A percentile compares a stretch with the other conserved stretches of the same genome.
Evolutionary conservation across 257 asterid genomes (phyloP).

Genomic region (Fraxinus cuspidata): DNA sequence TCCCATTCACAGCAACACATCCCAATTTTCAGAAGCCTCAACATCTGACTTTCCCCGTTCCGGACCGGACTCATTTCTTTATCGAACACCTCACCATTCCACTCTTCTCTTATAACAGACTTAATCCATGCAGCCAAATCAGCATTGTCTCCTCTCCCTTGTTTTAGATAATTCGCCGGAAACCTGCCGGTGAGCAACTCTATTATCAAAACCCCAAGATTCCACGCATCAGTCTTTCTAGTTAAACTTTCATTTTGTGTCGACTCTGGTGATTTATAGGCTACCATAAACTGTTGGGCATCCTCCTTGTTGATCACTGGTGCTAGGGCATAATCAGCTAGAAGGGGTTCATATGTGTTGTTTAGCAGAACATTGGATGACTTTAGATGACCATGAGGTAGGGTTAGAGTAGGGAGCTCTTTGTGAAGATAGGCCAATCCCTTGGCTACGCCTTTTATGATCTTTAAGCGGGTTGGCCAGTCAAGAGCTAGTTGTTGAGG

Average conservation of each 20-base stretch:
- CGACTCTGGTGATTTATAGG: conserved; percentile 64
- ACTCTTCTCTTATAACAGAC: conserved; percentile 68
- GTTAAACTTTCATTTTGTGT: conserved; percentile 34
- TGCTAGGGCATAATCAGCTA: conserved; percentile 52
- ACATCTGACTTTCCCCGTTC: conserved; percentile 52
- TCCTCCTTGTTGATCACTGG: conserved; percentile 56
- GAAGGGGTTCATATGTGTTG: conserved; percentile 35
- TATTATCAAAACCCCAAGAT: conserved; percentile 63
- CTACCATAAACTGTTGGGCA: conserved; percentile 65
- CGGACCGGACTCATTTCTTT: conserved; percentile 44
- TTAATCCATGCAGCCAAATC: conserved; percentile 72
- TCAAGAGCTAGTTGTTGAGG: conserved; percentile 40
- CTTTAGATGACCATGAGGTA: conserved; percentile 76
- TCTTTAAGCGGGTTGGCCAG: conserved; percentile 57
- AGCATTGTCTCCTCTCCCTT: conserved; percentile 46
- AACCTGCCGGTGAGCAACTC: conserved; percentile 65
- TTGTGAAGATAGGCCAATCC: conserved; percentile 52
- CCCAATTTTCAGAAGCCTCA: conserved; percentile 66
- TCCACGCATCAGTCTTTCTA: conserved; percentile 66
- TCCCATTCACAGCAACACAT: conserved; percentile 66
- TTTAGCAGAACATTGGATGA: conserved; percentile 65
- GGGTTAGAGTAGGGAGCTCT: conserved; percentile 41
- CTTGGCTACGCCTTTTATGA: conserved; percentile 63
- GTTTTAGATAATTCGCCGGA: conserved; percentile 54
- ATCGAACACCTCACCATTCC: conserved; percentile 78